Conservation (phyloP, 2,329 filamentous ascomycete species). For the Neofusicoccum kwambonambiense region DNA sequence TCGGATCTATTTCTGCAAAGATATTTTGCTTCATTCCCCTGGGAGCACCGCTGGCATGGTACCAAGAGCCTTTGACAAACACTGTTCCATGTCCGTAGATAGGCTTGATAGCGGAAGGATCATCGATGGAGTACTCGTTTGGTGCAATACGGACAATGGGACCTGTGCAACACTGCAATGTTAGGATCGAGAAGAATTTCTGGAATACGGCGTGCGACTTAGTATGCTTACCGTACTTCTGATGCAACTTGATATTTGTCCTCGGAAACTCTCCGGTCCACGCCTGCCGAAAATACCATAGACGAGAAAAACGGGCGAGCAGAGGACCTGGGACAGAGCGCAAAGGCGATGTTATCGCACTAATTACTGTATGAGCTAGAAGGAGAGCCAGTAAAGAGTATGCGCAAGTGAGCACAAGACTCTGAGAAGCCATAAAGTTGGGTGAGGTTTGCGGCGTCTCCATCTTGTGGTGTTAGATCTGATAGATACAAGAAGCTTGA, state of each 20-base stretch:
- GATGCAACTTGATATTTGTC: conserved; percentile 36
- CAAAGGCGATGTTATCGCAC: neutral
- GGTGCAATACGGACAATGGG: conserved; percentile 34
- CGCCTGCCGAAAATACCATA: neutral
- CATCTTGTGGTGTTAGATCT: too few relatives aligned
- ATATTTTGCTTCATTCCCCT: neutral
- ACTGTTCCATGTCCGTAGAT: conserved; percentile 44
- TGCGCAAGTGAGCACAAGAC: too few relatives aligned
- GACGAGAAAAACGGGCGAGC: neutral
- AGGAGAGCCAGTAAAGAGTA: too few relatives aligned
- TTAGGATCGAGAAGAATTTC: conserved; percentile 20
- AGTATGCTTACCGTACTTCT: neutral
- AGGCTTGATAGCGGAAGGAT: conserved; percentile 29
- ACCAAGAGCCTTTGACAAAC: conserved; percentile 53
- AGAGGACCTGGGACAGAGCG: neutral
- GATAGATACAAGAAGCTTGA: too few relatives aligned
- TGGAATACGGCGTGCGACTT: neutral
- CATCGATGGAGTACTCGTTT: conserved; percentile 30
- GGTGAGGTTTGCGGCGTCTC: too few relatives aligned
- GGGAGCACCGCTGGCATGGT: conserved; percentile 48
- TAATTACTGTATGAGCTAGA: too few relatives aligned
- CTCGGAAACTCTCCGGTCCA: neutral
- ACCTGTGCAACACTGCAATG: conserved; percentile 17
- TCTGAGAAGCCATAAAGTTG: too few relatives aligned
- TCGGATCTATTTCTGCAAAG: conserved; percentile 34